Conservation (phyloP, 2,329 filamentous ascomycete genomes). For the Pezicula neosporulosa region DNA sequence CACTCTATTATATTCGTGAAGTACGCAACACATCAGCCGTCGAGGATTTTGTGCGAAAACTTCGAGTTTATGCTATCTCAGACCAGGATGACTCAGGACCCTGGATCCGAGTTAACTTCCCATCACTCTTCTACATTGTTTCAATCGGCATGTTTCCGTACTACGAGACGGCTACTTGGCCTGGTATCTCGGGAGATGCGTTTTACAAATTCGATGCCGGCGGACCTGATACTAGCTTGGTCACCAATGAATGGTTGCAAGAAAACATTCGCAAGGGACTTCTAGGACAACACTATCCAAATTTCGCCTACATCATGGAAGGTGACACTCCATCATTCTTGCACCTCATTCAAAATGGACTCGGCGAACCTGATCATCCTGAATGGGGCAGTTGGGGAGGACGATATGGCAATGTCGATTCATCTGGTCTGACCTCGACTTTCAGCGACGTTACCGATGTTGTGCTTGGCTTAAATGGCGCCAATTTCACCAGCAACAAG, state of each 20-base stretch:
- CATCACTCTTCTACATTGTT: constrained; percentile 52
- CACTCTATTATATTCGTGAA: constrained; percentile 36
- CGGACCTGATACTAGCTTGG: constrained; percentile 43
- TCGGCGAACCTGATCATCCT: constrained; percentile 42
- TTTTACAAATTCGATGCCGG: constrained; percentile 43
- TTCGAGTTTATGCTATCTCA: constrained; percentile 53
- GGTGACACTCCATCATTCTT: constrained; percentile 49
- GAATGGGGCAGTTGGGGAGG: constrained; percentile 48
- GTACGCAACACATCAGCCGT: constrained; percentile 28
- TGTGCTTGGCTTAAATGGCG: constrained; percentile 13
- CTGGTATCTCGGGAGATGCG: constrained; percentile 48
- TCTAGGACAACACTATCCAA: constrained; percentile 1
- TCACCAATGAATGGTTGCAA: constrained; percentile 28
- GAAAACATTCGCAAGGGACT: constrained; percentile 3
- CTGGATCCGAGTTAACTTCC: constrained; percentile 52
- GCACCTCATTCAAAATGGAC: constrained; percentile 44
- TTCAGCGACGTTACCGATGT: constrained; percentile 22
- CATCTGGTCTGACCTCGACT: background rate
- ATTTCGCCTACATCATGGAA: constrained; percentile 1
- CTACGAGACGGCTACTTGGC: constrained; percentile 52
- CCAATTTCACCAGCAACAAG: constrained; percentile 23
- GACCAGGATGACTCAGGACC: constrained; percentile 55
- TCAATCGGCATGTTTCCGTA: constrained; percentile 53
- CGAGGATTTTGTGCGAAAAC: constrained; percentile 33
- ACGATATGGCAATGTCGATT: constrained; percentile 36